These are phyloP conservation scores for Triticum urartu DNA, from an alignment of 176 grass and related monocot species.

Conservation along the genomic window DNA sequence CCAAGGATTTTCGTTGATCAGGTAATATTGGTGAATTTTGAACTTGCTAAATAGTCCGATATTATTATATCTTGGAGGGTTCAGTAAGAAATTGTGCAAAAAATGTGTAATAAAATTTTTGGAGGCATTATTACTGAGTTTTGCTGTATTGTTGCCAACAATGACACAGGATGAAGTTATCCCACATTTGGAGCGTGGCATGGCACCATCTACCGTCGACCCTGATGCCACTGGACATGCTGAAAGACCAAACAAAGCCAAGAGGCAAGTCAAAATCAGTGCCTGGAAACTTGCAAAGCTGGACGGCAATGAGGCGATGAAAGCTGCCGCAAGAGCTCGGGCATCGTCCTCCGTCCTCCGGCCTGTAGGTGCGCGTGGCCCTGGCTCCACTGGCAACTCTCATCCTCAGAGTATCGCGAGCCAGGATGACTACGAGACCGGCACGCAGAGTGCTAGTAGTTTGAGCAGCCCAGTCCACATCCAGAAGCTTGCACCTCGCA, in stretches of 20 bases:
- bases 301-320: slow-evolving; percentile 76
- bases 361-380: slow-evolving; percentile 53
- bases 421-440: slow-evolving; percentile 74
- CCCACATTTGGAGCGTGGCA: slow-evolving; percentile 86
- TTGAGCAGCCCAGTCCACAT: slow-evolving; percentile 73
- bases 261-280: slow-evolving; percentile 90
- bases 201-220: slow-evolving; percentile 85
- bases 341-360: slow-evolving; percentile 91
- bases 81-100: slow-evolving; percentile 1
- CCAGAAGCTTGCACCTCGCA: slow-evolving; percentile 47
- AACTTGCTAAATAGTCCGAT: not conserved
- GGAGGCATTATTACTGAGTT: not conserved
- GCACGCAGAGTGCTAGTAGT: slow-evolving; percentile 74
- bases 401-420: slow-evolving; percentile 68
- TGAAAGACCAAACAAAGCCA: slow-evolving; percentile 75
- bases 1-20: slow-evolving; percentile 94
- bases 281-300: slow-evolving; percentile 94
- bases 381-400: slow-evolving; percentile 64
- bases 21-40: slow-evolving; percentile 20
- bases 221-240: slow-evolving; percentile 70
- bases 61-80: not conserved
- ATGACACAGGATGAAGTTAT: slow-evolving; percentile 85
- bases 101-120: not conserved
- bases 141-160: not conserved
- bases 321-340: slow-evolving; percentile 90